Evolutionary conservation across 805 yeast species (phyloP).

Genomic region (Kuraishia hungarica): DNA sequence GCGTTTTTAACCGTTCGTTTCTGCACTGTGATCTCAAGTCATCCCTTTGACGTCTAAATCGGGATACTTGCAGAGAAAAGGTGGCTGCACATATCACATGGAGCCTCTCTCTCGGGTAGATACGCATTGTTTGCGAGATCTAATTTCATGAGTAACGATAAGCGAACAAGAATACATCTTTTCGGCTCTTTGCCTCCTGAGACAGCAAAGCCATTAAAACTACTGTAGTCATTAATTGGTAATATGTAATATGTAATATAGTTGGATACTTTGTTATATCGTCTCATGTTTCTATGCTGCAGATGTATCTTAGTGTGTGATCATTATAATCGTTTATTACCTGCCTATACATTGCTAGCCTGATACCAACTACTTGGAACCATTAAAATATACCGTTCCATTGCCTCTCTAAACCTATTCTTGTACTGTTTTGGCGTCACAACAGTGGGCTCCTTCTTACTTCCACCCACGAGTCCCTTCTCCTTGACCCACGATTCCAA

Average conservation of each 20-base stretch:
- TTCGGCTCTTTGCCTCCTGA: no score
- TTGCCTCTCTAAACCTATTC: constrained; percentile 90
- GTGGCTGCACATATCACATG: neutral
- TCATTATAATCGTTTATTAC: no score
- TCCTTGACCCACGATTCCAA: constrained; percentile 99
- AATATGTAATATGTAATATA: no score
- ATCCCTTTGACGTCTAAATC: neutral
- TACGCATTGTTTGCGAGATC: neutral
- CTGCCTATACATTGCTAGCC: neutral
- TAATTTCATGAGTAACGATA: no score
- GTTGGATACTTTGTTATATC: no score
- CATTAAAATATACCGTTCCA: constrained; percentile 91
- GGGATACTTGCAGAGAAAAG: neutral
- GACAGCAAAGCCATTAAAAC: no score
- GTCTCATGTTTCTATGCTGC: no score
- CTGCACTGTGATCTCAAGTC: neutral
- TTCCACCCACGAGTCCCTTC: constrained; percentile 79
- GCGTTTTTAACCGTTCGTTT: neutral
- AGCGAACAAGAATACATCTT: no score
- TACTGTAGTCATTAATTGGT: no score
- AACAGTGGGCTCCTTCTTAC: constrained; percentile 91
- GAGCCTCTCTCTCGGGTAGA: neutral
- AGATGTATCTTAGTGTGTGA: no score
- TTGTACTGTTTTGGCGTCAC: constrained; percentile 96
- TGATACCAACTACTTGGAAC: constrained; percentile 60